Evolutionary conservation across 495 filamentous ascomycete species (phyloP).

Genomic region (Penicillium parvum): DNA sequence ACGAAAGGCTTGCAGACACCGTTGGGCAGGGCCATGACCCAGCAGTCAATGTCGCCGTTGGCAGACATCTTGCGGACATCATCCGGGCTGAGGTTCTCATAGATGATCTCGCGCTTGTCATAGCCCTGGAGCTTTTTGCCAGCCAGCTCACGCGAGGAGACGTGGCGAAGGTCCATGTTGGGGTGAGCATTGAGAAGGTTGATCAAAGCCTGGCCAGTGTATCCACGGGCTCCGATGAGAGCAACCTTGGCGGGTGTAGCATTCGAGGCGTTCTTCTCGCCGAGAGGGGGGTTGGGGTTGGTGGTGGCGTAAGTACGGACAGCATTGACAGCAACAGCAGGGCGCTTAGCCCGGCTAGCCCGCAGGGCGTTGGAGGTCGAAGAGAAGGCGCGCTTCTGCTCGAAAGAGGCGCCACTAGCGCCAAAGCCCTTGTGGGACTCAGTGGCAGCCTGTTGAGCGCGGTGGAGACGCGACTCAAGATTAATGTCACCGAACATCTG

Average conservation of each 20-base stretch:
- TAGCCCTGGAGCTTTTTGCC: conserved; percentile 91
- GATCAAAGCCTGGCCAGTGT: conserved; percentile 92
- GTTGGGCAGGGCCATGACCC: conserved; percentile 97
- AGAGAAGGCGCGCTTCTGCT: conserved; percentile 65
- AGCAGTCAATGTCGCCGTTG: conserved; percentile 91
- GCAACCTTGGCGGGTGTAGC: conserved; percentile 75
- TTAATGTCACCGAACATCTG: conserved; percentile 90
- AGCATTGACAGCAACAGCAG: conserved; percentile 24
- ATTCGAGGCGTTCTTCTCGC: conserved; percentile 85
- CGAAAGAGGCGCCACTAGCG: conserved; percentile 40
- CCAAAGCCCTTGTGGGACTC: conserved; percentile 50
- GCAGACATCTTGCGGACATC: conserved; percentile 89
- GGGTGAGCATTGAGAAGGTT: conserved; percentile 84
- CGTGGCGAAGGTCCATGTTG: conserved; percentile 89
- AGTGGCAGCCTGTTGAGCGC: conserved; percentile 63
- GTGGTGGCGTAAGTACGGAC: conserved; percentile 61
- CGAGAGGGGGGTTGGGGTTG: conserved; percentile 97
- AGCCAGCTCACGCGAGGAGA: conserved; percentile 89
- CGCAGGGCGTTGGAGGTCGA: conserved; percentile 47
- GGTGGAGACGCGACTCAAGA: conserved; percentile 76
- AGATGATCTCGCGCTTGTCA: conserved; percentile 86
- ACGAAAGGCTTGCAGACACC: conserved; percentile 96
- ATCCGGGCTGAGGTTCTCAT: conserved; percentile 86
- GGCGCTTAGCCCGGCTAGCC: conserved; percentile 28
- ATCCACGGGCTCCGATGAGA: conserved; percentile 88